Percentiles rank a stretch among this genome's conserved stretches.
Conservation (phyloP, 495 filamentous ascomycete species). For the Evansstolkia leycettana region DNA sequence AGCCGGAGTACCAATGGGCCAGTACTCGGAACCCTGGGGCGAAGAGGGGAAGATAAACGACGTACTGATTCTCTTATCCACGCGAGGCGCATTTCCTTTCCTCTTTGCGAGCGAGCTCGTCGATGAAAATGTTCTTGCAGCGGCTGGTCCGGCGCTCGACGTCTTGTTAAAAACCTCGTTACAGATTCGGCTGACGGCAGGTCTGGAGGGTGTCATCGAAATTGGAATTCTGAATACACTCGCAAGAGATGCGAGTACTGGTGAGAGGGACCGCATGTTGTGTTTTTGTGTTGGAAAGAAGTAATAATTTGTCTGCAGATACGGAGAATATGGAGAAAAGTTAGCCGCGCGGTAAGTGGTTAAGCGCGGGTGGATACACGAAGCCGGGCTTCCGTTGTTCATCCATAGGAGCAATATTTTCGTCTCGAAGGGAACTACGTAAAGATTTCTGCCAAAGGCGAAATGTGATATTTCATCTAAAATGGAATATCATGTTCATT, state of each 20-base stretch:
- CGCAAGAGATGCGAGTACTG: slow-evolving; percentile 32
- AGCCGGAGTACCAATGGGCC: too few relatives aligned
- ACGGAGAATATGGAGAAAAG: background rate
- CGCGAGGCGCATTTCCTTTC: slow-evolving; percentile 9
- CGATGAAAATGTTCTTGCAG: slow-evolving; percentile 28
- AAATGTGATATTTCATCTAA: too few relatives aligned
- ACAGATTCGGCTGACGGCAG: slow-evolving; percentile 15
- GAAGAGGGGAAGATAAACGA: slow-evolving; percentile 1
- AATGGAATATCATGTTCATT: too few relatives aligned
- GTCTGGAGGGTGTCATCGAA: slow-evolving; percentile 18
- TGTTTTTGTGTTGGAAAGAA: slow-evolving; percentile 1
- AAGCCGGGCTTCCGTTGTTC: too few relatives aligned
- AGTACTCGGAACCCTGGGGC: too few relatives aligned
- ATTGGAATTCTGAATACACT: slow-evolving; percentile 32
- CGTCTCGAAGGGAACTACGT: too few relatives aligned
- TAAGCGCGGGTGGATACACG: too few relatives aligned
- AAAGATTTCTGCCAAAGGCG: too few relatives aligned
- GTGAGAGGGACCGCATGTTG: slow-evolving; percentile 30
- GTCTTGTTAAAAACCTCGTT: slow-evolving; percentile 10
- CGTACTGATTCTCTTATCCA: slow-evolving; percentile 39
- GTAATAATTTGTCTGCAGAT: background rate
- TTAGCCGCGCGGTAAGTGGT: background rate
- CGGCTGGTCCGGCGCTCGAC: slow-evolving; percentile 3
- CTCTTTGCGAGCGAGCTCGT: slow-evolving; percentile 25
- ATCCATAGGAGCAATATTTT: too few relatives aligned